These are phyloP conservation scores for Leccinum glutinopallens DNA, from an alignment of 1,284 basidiomycete species.

Conservation along the genomic window DNA sequence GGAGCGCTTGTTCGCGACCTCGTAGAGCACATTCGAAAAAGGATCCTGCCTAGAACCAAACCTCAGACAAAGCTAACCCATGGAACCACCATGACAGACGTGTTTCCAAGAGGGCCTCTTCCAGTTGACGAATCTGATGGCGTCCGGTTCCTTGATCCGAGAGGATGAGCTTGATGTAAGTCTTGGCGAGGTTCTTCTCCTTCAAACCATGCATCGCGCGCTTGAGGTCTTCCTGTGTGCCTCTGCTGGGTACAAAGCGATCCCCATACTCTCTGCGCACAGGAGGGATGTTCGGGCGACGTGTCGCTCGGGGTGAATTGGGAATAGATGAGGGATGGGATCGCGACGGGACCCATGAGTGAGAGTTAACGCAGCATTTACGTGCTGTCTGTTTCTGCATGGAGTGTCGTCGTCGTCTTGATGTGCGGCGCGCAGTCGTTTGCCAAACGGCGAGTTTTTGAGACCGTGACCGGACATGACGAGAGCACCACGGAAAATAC, in stretches of 20 bases:
- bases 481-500: background rate
- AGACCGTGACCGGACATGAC: constrained; percentile 59
- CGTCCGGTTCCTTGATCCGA: too few relatives aligned
- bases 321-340: constrained; percentile 56
- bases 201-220: too few relatives aligned
- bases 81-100: too few relatives aligned
- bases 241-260: constrained; percentile 73
- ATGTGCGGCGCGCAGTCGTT: constrained; percentile 69
- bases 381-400: constrained; percentile 52
- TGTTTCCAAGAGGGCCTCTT: too few relatives aligned
- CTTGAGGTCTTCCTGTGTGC: constrained; percentile 32
- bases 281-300: constrained; percentile 47
- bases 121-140: too few relatives aligned
- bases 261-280: constrained; percentile 67
- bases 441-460: constrained; percentile 80
- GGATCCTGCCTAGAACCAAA: too few relatives aligned
- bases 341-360: constrained; percentile 40
- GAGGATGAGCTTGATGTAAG: too few relatives aligned
- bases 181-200: too few relatives aligned
- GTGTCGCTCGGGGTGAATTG: constrained; percentile 57
- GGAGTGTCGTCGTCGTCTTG: constrained; percentile 55
- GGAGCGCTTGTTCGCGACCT: too few relatives aligned
- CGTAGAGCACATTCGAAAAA: too few relatives aligned
- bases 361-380: constrained; percentile 47
- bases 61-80: too few relatives aligned